These are phyloP conservation scores for Osmozyma mogii DNA, from an alignment of 805 yeast species.

Conservation along the genomic window DNA sequence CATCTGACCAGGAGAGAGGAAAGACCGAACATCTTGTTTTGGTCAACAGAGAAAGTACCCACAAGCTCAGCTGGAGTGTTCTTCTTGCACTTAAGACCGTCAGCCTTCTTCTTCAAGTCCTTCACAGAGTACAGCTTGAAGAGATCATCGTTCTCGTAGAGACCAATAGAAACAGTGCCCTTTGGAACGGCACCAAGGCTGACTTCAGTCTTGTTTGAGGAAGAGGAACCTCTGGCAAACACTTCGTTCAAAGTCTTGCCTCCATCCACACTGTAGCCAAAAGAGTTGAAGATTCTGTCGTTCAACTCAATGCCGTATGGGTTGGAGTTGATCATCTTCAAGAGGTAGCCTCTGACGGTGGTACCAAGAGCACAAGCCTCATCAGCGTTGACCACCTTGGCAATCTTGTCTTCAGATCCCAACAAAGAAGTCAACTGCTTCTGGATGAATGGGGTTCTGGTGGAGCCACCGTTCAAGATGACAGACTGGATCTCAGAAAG, in stretches of 20 bases:
- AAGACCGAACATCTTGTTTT: constrained; percentile 44
- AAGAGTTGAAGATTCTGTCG: constrained; percentile 49
- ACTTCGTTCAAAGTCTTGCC: constrained; percentile 19
- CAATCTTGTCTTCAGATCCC: constrained; percentile 48
- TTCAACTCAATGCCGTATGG: constrained; percentile 43
- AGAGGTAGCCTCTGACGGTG: constrained; percentile 67
- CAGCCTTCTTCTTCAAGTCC: constrained; percentile 18
- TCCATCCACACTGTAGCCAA: constrained; percentile 28
- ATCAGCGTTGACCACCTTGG: constrained; percentile 90
- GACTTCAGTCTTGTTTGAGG: constrained; percentile 26
- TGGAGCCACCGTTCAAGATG: constrained; percentile 82
- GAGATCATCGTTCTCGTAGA: constrained; percentile 33
- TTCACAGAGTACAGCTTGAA: constrained; percentile 20
- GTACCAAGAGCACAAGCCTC: constrained; percentile 91
- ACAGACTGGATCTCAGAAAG: constrained; percentile 44
- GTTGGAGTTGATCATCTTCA: constrained; percentile 54
- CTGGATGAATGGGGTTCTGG: constrained; percentile 85
- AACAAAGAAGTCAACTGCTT: constrained; percentile 44
- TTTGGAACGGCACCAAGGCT: constrained; percentile 28
- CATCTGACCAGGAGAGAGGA: constrained; percentile 41
- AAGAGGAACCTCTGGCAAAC: constrained; percentile 41
- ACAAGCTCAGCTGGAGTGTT: constrained; percentile 19
- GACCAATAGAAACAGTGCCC: constrained; percentile 19
- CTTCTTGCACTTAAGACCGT: constrained; percentile 34
- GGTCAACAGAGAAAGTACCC: constrained; percentile 38